phyloP scores from a whole-genome alignment of 2,329 filamentous ascomycete genomes.

The Phialocephala sp. region DNA sequence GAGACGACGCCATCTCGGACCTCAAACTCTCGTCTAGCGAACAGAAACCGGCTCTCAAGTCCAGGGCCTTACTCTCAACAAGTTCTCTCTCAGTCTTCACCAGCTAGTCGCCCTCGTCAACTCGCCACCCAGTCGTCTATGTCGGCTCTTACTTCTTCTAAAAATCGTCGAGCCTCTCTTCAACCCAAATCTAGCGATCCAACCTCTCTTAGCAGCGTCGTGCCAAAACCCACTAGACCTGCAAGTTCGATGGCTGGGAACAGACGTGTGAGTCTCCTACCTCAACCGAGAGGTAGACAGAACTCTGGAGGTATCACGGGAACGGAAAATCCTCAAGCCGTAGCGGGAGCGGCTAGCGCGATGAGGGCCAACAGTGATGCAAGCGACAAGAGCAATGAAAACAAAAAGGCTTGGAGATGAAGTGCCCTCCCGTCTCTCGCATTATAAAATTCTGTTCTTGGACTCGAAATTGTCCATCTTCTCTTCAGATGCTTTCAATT shows the following conservation, averaged over 20 bases:
- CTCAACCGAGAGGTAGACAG: slow-evolving; percentile 46
- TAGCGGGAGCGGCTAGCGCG: slow-evolving; percentile 52
- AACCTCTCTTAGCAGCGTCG: slow-evolving; percentile 39
- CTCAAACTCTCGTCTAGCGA: slow-evolving; percentile 49
- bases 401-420: slow-evolving; percentile 37
- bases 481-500: no score
- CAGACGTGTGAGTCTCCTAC: slow-evolving; percentile 60
- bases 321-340: slow-evolving; percentile 54
- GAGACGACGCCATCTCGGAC: slow-evolving; percentile 39
- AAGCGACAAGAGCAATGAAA: slow-evolving; percentile 35
- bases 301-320: slow-evolving; percentile 46
- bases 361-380: slow-evolving; percentile 43
- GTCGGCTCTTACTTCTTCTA: slow-evolving; percentile 43
- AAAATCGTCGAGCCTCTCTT: slow-evolving; percentile 57
- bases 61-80: slow-evolving; percentile 57
- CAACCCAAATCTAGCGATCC: slow-evolving; percentile 52
- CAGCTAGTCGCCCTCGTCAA: slow-evolving; percentile 46
- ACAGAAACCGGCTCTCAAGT: slow-evolving; percentile 60
- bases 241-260: slow-evolving; percentile 61
- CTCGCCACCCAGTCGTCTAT: slow-evolving; percentile 50
- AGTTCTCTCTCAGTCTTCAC: slow-evolving; percentile 44
- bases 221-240: slow-evolving; percentile 49
- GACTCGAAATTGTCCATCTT: neutral
- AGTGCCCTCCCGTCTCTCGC: neutral
- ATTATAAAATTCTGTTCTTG: neutral